Evolutionary conservation across 2,329 filamentous ascomycete genomes (phyloP), one percentile per base, ranked within the genome.

Genomic region (Emericellopsis cladophorae): DNA sequence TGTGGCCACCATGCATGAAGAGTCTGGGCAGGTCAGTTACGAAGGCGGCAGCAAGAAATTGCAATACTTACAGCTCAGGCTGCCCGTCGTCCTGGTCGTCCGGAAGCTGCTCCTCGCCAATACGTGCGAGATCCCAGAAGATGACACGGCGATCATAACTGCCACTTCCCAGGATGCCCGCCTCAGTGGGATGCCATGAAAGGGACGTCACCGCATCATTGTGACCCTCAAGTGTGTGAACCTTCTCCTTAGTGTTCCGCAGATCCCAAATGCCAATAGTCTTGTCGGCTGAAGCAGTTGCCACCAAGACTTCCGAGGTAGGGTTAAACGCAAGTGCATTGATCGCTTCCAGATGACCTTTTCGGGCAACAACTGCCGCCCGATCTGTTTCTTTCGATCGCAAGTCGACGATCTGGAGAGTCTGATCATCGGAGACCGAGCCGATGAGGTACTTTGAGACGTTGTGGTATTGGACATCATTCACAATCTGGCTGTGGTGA

Each of bases 1-100:
- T 98, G 66, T 98, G 93, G 26, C 92, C 92, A 45, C 92, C 92
- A 54, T 98, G 92, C 89, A 98, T 96, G 65, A 98, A 98, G 2
- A 98, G 68, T 37, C 84, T 88, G 33, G 40, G 29, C 6, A 15
- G 5, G 48, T 57, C 48, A 58, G 50, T 23, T 6, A 40, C 6
- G 22, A 15, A 31, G 16, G 4, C 16, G 12, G 23, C 11, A 11
- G 11, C 7, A 31, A 14, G 4, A 11, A 29, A 11, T 21, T 14
- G 14, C 24, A 12, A 75, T 83, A 64, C 26, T 29, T 71, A 92
- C 84, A 98, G 70, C 62, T 98, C 92, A 40, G 92, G 90, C 2
- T 89, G 85, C 0, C 92, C 92, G 56, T 98, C 92, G 51, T 96
- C 90, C 39, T 83, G 82, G 60, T 98, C 92, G 49, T 98, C 93